Base-by-base conservation (phyloP, 2,329 filamentous ascomycete genomes). In the Talaromyces sp. region DNA sequence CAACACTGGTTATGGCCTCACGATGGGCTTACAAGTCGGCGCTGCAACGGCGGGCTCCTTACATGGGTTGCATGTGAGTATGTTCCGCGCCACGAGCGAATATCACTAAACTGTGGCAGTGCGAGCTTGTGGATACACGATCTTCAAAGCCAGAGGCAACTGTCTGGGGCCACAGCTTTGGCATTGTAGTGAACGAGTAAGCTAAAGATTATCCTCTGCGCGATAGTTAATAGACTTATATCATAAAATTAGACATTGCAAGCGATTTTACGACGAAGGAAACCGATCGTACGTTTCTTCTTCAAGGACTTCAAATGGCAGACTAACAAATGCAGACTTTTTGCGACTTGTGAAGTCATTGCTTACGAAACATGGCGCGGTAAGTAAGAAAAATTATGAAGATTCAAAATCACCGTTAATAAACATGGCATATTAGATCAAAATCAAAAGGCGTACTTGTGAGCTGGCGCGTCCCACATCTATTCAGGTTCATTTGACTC, bases 321-420 rank as follows among this genome's bases (percentile, higher is more conserved):
- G 14, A 31, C 51, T 54, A 11, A 54, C 51, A 54, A 31, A 17
- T 31, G 51, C n/a, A 54, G 51, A 4, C 72, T 78, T 14, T 79
- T 78, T 62, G 74, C 76, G 6, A 78, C 76, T 1, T 78, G 78
- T 62, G 75, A 79, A 64, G 75, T 76, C 72, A 75, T 77, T 38
- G 75, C 75, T 3, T 68, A 77, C 6, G 69, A 77, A 60, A 71
- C 72, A 51, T 77, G 75, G 75, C 66, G 71, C 52, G 71, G 32
- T 41, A 13, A 14, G 53, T 38, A 10, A 24, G 29, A 14, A 35
- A 35, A n/a, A 9, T 6, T 10, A 13, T 43, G 41, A 19, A 14
- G 11, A 4, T 49, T 4, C 19, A 21, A 49, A 49, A 24, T 4
- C 43, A 49, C 43, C 9, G 43, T 21, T 49, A 49, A 19, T 9